Base-by-base conservation (phyloP, 345 rosid genomes). In the Camelina neglecta region DNA sequence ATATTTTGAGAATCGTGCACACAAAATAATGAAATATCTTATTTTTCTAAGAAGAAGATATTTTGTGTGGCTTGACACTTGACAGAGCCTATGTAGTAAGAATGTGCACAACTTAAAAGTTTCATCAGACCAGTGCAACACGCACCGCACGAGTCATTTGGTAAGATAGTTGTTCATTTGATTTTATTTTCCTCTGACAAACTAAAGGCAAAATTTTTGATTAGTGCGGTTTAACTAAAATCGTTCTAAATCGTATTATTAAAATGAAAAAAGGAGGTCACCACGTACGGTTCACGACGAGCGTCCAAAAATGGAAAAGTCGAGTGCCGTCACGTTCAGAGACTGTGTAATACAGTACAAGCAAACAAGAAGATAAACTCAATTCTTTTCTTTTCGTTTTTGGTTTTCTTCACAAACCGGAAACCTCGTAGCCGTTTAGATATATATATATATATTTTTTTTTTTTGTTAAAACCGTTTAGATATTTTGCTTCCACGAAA, bases 351-450 rank as follows among this genome's bases (percentile, higher is more conserved):
- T 29, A 29, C 31, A n/a, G 24, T 53, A 39, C 26, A 48, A 13
- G 67, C 49, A 60, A 50, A 72, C 68, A 61, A 70, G 1, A 70
- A 31, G 67, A 36, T 9, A 49, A 38, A 6, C 13, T 58, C 21
- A 55, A 12, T 13, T 26, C 8, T 49, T 9, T 65, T 5, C 4
- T 41, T 41, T 1, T 33, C 21, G 49, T 39, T 2, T 1, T 11
- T 13, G 50, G 3, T 21, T 60, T 39, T 39, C 35, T 41, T 53
- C 23, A 42, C 12, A 7, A 41, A 53, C 23, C 16, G 44, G 51
- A 71, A 72, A 72, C 45, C 60, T 49, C 33, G 69, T 53, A 65
- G 61, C 24, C 35, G 62, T 55, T 39, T 11, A 61, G 68, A 72
- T 60, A 50, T 35, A n/a, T n/a, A n/a, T n/a, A n/a, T n/a, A n/a